Conservation (phyloP, 345 rosid genomes). For the Eucalyptus curtisii region DNA sequence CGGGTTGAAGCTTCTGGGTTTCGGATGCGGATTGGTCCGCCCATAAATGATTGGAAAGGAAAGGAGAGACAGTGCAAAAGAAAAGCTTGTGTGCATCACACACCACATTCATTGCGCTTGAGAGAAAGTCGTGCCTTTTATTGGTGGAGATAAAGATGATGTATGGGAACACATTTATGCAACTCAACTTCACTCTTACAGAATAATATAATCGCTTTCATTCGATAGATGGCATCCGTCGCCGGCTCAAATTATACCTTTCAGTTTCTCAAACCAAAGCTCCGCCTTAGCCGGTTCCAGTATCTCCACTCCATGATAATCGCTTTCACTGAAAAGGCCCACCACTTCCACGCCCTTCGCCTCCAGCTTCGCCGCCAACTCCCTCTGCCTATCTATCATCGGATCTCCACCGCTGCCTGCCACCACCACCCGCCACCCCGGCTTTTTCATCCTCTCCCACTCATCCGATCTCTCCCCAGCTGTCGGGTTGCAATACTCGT, state of each 20-base stretch:
- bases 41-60: no score
- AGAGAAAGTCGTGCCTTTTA: neutral
- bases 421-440: constrained; percentile 10
- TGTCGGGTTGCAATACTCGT: constrained; percentile 19
- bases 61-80: neutral
- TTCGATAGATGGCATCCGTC: neutral
- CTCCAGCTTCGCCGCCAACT: constrained; percentile 5
- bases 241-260: neutral
- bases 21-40: no score
- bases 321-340: neutral
- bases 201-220: neutral
- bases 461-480: neutral
- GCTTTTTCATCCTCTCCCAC: neutral
- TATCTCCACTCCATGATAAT: neutral
- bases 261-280: neutral
- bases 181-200: neutral
- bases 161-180: neutral
- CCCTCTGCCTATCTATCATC: constrained; percentile 8
- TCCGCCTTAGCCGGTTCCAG: neutral
- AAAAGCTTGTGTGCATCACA: neutral
- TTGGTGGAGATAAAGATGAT: neutral
- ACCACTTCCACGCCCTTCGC: constrained; percentile 8
- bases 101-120: neutral
- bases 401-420: constrained; percentile 6
- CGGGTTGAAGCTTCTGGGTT: neutral